Base-by-base conservation (phyloP, 2,329 filamentous ascomycete genomes). In the Sordariomycetes sp. region DNA sequence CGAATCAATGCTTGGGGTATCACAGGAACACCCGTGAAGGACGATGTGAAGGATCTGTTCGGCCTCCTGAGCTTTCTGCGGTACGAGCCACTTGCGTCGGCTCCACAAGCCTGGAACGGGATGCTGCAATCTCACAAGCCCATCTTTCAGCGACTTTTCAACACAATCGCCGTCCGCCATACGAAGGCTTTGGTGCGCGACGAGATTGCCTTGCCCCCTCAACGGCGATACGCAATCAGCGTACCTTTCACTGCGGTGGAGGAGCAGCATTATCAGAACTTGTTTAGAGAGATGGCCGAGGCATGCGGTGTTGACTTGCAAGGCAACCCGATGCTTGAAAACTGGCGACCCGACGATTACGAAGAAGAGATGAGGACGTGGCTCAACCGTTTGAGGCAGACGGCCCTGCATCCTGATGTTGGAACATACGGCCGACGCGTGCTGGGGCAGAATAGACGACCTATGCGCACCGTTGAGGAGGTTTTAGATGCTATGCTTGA, bases 401-500 rank as follows among this genome's bases (percentile, higher is more conserved):
- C 80, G 2, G 87, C 86, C 37, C 66, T 96, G 12, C 87, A 95
- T 55, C 86, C 90, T 1, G 82, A 94, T 50, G 74, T 94, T 27
- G 82, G 82, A 14, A 69, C 69, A 8, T 72, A 72, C 21, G 82
- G 81, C 43, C 68, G 80, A 11, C 72, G 70, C 40, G 70, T 73
- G 0, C 57, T 85, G 6, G 80, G 80, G 2, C 68, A 72, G 29
- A 73, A 65, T 28, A 75, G 68, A 32, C 78, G 74, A 0, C 80
- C 85, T 0, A 66, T 95, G 42, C 72, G 84, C 10, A 93, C 88
- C 1, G 81, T 94, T 2, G 74, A 79, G 14, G 85, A 96, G 54
- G 90, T 96, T 2, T 64, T 98, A 9, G 80, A 86, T 42, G 78
- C 81, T 5, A 95, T 98, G 90, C 81, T 95, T 38, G 86, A 94